Evolutionary conservation across 2,329 filamentous ascomycete genomes (phyloP), one percentile per base, ranked within the genome.

Genomic region (Ramularia endophylla): DNA sequence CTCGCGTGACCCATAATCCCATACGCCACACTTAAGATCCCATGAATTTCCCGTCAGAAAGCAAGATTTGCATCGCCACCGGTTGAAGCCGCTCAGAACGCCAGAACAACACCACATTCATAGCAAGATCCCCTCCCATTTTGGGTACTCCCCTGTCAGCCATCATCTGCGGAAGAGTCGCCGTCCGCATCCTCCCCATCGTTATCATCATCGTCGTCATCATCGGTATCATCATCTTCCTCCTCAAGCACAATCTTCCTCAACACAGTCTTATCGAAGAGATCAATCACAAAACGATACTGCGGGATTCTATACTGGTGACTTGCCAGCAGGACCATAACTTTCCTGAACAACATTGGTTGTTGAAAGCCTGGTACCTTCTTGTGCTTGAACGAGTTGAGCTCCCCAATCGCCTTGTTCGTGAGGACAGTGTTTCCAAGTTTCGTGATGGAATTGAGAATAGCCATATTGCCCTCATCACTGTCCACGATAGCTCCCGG

Each of bases 341-440:
- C 81, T 58, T 88, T 86, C 52, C 82, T 81, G 69, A 97, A 97
- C 30, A 98, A 76, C 4, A 74, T 72, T 4, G 83, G 78, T 56
- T 85, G 83, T 27, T 77, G 76, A 61, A 98, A 95, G 0, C 81
- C 81, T 1, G 80, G 72, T 0, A 81, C 80, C 54, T 87, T 84
- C 57, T 82, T 85, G n/a, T 48, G 36, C 57, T 54, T 57, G 20
- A 58, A 53, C 71, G 61, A 64, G 46, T 79, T 80, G 41, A 98
- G 74, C 62, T 97, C 89, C 15, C 75, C 79, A 38, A 90, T 81
- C 5, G 89, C 86, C 61, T 85, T 84, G 63, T 94, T 94, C 59
- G 88, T 89, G 36, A 95, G 73, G 12, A 98, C 88, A 44, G 90
- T 92, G 59, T 97, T 95, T 42, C 89, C 87, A 44, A 98, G 74